These are phyloP conservation scores for Teratosphaeria zuluensis DNA, from an alignment of 2,329 filamentous ascomycete genomes.

Conservation along the genomic window DNA sequence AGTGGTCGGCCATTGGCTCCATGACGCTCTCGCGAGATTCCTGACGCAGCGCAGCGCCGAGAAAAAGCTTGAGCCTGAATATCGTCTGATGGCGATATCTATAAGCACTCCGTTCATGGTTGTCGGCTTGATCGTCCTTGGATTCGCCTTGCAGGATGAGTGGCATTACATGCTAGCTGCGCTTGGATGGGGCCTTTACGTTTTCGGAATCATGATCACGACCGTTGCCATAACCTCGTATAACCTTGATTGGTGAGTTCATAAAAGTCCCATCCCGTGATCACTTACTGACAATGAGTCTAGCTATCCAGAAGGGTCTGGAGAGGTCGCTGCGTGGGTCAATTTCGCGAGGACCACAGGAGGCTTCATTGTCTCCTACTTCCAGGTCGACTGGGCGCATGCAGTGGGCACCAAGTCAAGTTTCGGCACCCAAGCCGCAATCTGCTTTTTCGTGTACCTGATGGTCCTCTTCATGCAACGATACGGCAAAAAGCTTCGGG, in stretches of 20 bases:
- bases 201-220: slow-evolving; percentile 47
- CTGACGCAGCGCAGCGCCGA: slow-evolving; percentile 34
- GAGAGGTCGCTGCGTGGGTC: slow-evolving; percentile 45
- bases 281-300: background rate
- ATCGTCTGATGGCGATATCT: slow-evolving; percentile 41
- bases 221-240: slow-evolving; percentile 46
- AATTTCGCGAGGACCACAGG: slow-evolving; percentile 41
- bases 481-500: slow-evolving; percentile 8
- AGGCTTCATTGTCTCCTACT: slow-evolving; percentile 45
- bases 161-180: slow-evolving; percentile 46
- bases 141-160: slow-evolving; percentile 38
- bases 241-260: slow-evolving; percentile 16
- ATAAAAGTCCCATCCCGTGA: background rate
- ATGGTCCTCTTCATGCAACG: slow-evolving; percentile 9
- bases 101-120: slow-evolving; percentile 42
- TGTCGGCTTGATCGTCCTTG: slow-evolving; percentile 42
- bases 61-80: slow-evolving; percentile 48
- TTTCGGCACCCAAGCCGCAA: slow-evolving; percentile 11
- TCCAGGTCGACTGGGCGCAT: slow-evolving; percentile 42
- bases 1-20: slow-evolving; percentile 45
- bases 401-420: slow-evolving; percentile 3
- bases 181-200: slow-evolving; percentile 43
- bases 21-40: slow-evolving; percentile 36
- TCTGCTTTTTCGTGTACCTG: slow-evolving; percentile 1
- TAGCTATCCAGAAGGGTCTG: slow-evolving; percentile 37